Evolutionary conservation across 177 flowering plant species (phyloP).

Genomic region (Vitis hybrid): DNA sequence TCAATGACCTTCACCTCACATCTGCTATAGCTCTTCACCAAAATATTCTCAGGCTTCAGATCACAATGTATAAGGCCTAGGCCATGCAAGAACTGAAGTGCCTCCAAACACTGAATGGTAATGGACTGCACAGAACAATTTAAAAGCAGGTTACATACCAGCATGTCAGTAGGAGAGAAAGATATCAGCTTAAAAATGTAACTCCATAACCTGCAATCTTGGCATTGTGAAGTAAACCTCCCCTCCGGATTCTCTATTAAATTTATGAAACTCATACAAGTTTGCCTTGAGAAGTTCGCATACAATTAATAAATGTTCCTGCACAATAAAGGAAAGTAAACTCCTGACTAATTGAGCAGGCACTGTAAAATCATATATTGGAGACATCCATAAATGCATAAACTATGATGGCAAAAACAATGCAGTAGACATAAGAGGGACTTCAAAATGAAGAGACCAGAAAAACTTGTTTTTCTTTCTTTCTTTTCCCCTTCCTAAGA

Average conservation of each 20-base stretch:
- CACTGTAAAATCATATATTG: not conserved
- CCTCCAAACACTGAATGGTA: constrained; percentile 94
- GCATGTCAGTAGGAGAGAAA: constrained; percentile 1
- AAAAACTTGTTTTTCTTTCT: too few species aligned
- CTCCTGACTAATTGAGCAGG: not conserved
- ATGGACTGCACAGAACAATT: constrained; percentile 71
- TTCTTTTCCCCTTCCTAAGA: too few species aligned
- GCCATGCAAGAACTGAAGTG: constrained; percentile 87
- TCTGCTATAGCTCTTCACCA: constrained; percentile 97
- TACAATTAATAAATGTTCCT: constrained; percentile 97
- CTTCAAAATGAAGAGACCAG: too few species aligned
- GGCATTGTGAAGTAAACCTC: constrained; percentile 99
- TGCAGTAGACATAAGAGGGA: not conserved
- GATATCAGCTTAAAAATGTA: not conserved
- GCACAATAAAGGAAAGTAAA: constrained; percentile 24
- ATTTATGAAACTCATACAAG: constrained; percentile 95
- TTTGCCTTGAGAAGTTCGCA: constrained; percentile 99
- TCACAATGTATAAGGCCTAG: constrained; percentile 99
- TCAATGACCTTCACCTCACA: constrained; percentile 99
- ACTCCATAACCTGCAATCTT: constrained; percentile 76
- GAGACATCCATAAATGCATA: too few species aligned
- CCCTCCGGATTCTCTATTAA: constrained; percentile 98
- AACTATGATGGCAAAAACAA: not conserved
- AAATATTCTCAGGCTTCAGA: constrained; percentile 96
- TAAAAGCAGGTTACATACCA: constrained; percentile 9